Percentiles rank a stretch among this genome's conserved stretches.
Conservation (phyloP, 495 filamentous ascomycete species). For the Hypoxylon perforatum region DNA sequence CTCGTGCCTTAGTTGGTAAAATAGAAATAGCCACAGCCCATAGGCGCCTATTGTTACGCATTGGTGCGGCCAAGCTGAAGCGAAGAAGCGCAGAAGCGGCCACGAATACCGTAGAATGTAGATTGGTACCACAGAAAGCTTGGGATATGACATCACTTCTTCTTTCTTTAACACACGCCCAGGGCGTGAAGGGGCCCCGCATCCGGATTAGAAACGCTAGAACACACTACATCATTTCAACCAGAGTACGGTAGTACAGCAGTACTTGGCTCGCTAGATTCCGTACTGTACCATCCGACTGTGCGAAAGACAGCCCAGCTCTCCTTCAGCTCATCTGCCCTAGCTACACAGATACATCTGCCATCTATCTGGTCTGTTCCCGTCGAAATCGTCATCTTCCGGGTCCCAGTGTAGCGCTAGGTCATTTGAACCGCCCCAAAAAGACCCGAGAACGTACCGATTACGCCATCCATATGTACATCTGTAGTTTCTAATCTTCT, state of each 20-base stretch:
- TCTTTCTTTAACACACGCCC: constrained; percentile 22
- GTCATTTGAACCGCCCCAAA: constrained; percentile 35
- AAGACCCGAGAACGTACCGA: constrained; percentile 39
- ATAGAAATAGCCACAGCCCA: too few relatives aligned
- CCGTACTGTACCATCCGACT: constrained; percentile 32
- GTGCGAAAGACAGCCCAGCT: constrained; percentile 27
- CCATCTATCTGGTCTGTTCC: constrained; percentile 21
- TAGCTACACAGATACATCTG: constrained; percentile 19
- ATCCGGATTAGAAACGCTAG: constrained; percentile 31
- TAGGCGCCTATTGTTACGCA: constrained; percentile 14
- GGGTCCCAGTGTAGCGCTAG: constrained; percentile 16
- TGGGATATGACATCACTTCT: constrained; percentile 32
- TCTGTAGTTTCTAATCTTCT: constrained; percentile 16
- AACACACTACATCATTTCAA: constrained; percentile 18
- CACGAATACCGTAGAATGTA: constrained; percentile 9
- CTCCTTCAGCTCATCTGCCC: constrained; percentile 36
- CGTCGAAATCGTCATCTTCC: constrained; percentile 40
- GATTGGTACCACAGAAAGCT: background rate
- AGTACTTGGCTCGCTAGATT: constrained; percentile 11
- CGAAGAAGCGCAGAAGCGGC: constrained; percentile 7
- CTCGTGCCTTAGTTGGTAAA: background rate
- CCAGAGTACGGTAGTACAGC: background rate
- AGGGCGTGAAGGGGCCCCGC: constrained; percentile 27
- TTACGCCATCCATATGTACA: constrained; percentile 36
- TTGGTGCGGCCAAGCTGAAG: constrained; percentile 19